These are phyloP conservation scores for Prillingera fragicola DNA, from an alignment of 1,284 basidiomycete species.

Conservation along the genomic window DNA sequence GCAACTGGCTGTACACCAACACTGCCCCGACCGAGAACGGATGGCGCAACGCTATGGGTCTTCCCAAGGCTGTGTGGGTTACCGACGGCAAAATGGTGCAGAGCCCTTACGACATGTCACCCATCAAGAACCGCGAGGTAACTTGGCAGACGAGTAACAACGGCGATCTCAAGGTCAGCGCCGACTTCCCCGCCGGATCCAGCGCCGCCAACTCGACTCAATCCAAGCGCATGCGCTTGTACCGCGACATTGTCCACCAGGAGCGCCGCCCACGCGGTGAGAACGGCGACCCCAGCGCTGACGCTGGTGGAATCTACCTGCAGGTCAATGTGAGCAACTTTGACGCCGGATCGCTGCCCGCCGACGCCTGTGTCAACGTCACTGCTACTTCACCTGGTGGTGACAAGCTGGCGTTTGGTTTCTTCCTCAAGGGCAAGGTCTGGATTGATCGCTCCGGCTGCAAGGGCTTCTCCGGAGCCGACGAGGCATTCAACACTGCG, in stretches of 20 bases:
- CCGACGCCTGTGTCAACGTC: slow-evolving; percentile 28
- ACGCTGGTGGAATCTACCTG: not conserved
- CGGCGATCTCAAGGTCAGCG: not conserved
- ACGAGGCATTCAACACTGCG: slow-evolving; percentile 31
- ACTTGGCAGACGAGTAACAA: slow-evolving; percentile 6
- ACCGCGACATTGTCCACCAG: too few species aligned
- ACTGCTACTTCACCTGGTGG: slow-evolving; percentile 3
- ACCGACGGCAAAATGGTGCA: slow-evolving; percentile 37
- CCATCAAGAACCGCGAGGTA: slow-evolving; percentile 20
- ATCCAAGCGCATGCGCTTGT: too few species aligned
- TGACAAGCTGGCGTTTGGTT: slow-evolving; percentile 32
- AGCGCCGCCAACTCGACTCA: too few species aligned
- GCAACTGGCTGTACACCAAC: slow-evolving; percentile 49
- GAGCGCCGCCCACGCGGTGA: too few species aligned
- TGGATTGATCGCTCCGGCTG: slow-evolving; percentile 42
- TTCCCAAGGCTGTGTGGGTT: slow-evolving; percentile 35
- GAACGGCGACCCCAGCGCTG: not conserved
- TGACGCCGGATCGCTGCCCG: slow-evolving; percentile 40
- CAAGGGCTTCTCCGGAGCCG: too few species aligned
- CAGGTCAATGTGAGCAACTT: slow-evolving; percentile 12
- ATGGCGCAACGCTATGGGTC: slow-evolving; percentile 44
- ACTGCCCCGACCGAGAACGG: slow-evolving; percentile 41
- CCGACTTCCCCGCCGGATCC: slow-evolving; percentile 17
- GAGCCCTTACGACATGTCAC: slow-evolving; percentile 32
- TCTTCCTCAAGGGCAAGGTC: slow-evolving; percentile 24